Evolutionary conservation across 2,329 filamentous ascomycete genomes (phyloP).

Genomic region (Reticulascus tulasneorum): DNA sequence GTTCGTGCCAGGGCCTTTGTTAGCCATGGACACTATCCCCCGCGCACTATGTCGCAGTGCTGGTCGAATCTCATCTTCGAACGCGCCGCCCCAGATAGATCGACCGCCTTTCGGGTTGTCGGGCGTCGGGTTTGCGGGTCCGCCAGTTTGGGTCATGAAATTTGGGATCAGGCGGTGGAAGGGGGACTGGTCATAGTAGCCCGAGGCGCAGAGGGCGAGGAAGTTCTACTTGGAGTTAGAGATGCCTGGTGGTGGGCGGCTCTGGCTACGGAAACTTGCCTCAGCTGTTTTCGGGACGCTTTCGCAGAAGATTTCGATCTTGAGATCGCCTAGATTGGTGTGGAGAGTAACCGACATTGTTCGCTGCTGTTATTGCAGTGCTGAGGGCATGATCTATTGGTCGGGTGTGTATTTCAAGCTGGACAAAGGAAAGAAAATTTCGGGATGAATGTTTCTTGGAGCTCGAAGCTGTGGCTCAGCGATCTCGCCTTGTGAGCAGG

Average conservation of each 20-base stretch:
- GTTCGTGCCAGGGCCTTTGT: constrained; percentile 70
- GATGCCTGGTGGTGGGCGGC: constrained; percentile 7
- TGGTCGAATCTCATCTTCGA: constrained; percentile 78
- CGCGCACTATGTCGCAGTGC: constrained; percentile 64
- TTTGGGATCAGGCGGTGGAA: constrained; percentile 77
- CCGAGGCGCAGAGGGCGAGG: constrained; percentile 76
- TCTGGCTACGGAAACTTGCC: constrained; percentile 43
- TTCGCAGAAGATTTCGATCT: constrained; percentile 95
- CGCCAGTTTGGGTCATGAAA: constrained; percentile 80
- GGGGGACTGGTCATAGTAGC: constrained; percentile 70
- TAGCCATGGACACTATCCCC: constrained; percentile 74
- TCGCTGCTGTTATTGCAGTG: too few relatives aligned
- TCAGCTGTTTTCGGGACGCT: constrained; percentile 89
- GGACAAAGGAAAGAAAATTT: too few relatives aligned
- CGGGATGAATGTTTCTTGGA: too few relatives aligned
- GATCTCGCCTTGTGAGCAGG: too few relatives aligned
- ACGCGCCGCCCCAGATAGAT: constrained; percentile 70
- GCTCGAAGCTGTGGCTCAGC: too few relatives aligned
- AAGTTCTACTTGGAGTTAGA: constrained; percentile 69
- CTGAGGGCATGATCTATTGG: too few relatives aligned
- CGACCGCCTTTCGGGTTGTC: constrained; percentile 63
- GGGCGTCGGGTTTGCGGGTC: constrained; percentile 49
- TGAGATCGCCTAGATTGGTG: constrained; percentile 84
- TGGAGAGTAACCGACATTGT: constrained; percentile 71
- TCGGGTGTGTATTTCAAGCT: too few relatives aligned